A percentile compares a stretch with the other conserved stretches of the same genome.
phyloP scores from a whole-genome alignment of 805 yeast genomes.

The Saccharomyces mikatae region DNA sequence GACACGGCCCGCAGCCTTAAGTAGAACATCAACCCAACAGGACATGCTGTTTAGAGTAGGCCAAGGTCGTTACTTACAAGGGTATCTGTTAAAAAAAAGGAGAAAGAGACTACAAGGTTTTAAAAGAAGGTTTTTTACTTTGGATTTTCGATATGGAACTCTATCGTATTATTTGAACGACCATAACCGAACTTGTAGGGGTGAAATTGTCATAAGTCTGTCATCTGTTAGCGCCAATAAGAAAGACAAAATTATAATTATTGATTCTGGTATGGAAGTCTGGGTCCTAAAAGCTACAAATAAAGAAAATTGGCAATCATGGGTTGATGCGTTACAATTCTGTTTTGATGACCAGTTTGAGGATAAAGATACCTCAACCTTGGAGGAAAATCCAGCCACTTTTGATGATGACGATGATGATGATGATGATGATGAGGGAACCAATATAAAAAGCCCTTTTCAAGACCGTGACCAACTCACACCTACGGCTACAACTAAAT shows the following conservation, averaged over 20 bases:
- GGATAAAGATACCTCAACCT: neutral
- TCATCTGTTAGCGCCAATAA: slow-evolving; percentile 77
- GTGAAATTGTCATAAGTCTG: slow-evolving; percentile 80
- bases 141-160: slow-evolving; percentile 76
- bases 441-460: neutral
- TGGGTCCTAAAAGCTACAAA: slow-evolving; percentile 77
- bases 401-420: neutral
- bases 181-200: slow-evolving; percentile 62
- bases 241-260: slow-evolving; percentile 56
- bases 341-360: slow-evolving; percentile 20
- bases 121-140: slow-evolving; percentile 72
- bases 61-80: slow-evolving; percentile 67
- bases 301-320: slow-evolving; percentile 58
- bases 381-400: neutral
- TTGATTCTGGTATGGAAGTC: slow-evolving; percentile 92
- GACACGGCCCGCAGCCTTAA: slow-evolving; percentile 10
- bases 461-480: neutral
- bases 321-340: slow-evolving; percentile 72
- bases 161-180: slow-evolving; percentile 72
- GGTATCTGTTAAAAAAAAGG: slow-evolving; percentile 69
- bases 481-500: neutral
- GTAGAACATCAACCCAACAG: slow-evolving; percentile 10
- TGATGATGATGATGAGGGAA: neutral
- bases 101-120: slow-evolving; percentile 82
- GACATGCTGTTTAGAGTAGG: slow-evolving; percentile 21